Conservation (phyloP, 108 stramenopile species). For the Pseudonitzschia multistriata region DNA sequence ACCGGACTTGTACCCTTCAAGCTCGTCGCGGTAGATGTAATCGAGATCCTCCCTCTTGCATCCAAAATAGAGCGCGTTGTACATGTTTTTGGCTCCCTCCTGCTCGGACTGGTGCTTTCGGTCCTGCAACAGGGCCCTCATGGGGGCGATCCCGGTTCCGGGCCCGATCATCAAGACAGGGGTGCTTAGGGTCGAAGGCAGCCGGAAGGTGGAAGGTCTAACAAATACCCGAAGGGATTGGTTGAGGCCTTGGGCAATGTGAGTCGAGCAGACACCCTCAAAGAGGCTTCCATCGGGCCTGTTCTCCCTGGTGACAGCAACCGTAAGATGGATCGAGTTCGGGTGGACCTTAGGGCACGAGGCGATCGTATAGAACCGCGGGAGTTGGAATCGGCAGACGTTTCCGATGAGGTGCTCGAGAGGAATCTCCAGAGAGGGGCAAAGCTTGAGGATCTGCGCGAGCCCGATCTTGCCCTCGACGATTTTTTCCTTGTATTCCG, state of each 20-base stretch:
- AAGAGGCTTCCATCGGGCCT: slow-evolving; percentile 63
- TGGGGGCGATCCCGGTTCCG: slow-evolving; percentile 97
- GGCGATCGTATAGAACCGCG: slow-evolving; percentile 97
- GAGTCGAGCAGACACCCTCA: slow-evolving; percentile 86
- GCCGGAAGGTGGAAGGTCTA: slow-evolving; percentile 89
- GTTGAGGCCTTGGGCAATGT: slow-evolving; percentile 48
- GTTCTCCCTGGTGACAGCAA: slow-evolving; percentile 67
- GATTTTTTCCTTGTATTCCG: slow-evolving; percentile 80
- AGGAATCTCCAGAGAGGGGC: slow-evolving; percentile 78
- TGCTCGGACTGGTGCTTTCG: slow-evolving; percentile 48
- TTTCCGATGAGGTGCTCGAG: slow-evolving; percentile 84
- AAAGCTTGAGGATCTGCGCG: slow-evolving; percentile 62
- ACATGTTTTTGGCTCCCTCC: slow-evolving; percentile 39
- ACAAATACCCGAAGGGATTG: slow-evolving; percentile 72
- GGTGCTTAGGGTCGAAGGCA: slow-evolving; percentile 51
- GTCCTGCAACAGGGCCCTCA: slow-evolving; percentile 94
- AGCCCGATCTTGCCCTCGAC: slow-evolving; percentile 60
- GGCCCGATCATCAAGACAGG: slow-evolving; percentile 97
- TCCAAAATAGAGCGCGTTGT: slow-evolving; percentile 94
- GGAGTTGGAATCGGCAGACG: slow-evolving; percentile 82
- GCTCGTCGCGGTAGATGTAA: slow-evolving; percentile 92
- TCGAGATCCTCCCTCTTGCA: slow-evolving; percentile 84
- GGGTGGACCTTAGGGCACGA: slow-evolving; percentile 88
- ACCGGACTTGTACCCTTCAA: slow-evolving; percentile 55
- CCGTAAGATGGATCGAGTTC: slow-evolving; percentile 86